Evolutionary conservation across 345 rosid genomes (phyloP).

Genomic region (Jatropha curcas): DNA sequence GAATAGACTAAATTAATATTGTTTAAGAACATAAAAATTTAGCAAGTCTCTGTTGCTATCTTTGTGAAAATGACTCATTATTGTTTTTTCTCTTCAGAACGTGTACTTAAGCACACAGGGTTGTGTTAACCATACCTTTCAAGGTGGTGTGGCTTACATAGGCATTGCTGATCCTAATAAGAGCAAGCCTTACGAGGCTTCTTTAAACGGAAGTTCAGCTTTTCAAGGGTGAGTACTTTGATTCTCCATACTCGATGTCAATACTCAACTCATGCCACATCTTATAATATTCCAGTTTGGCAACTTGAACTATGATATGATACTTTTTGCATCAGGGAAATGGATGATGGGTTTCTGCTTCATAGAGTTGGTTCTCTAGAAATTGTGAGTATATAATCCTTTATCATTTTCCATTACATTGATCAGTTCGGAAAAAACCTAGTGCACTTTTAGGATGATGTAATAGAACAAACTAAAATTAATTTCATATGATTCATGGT

Average conservation of each 20-base stretch:
- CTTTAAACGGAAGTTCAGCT: conserved; percentile 19
- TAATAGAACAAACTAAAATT: background rate
- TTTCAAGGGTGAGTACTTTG: conserved; percentile 20
- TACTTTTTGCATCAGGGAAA: conserved; percentile 34
- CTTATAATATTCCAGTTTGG: background rate
- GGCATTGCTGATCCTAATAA: conserved; percentile 30
- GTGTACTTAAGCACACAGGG: conserved; percentile 56
- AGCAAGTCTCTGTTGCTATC: background rate
- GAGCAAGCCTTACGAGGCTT: conserved; percentile 13
- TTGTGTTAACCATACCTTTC: conserved; percentile 33
- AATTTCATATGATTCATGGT: no score
- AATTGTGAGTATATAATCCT: conserved; percentile 57
- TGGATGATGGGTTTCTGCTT: conserved; percentile 68
- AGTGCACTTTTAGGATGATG: background rate
- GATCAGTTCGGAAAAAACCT: background rate
- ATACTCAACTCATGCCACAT: background rate
- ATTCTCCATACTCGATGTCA: no score
- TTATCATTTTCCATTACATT: background rate
- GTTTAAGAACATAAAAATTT: background rate
- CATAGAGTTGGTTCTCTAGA: conserved; percentile 60
- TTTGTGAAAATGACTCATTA: background rate
- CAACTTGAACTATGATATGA: background rate
- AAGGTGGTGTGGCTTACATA: conserved; percentile 46
- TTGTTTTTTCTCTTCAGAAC: conserved; percentile 46
- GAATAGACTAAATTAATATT: background rate